Percentiles rank a stretch among this genome's conserved stretches.
phyloP scores from a whole-genome alignment of 805 yeast species.

The Lipomyces oligophaga region DNA sequence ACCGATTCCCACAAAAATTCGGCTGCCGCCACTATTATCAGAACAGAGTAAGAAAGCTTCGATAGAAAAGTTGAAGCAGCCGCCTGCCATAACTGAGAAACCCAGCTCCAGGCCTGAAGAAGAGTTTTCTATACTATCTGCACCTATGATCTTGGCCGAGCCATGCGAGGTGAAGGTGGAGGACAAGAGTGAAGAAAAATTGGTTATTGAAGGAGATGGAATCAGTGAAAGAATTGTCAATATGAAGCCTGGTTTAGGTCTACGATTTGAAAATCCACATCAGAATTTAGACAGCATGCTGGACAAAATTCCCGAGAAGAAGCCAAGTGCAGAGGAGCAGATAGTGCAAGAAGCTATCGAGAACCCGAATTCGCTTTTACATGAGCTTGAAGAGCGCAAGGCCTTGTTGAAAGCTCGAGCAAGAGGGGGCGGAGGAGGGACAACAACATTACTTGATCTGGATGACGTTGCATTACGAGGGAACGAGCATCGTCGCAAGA shows the following conservation, averaged over 20 bases:
- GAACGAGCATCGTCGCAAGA: constrained; percentile 15
- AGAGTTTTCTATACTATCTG: not conserved
- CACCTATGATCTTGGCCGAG: not conserved
- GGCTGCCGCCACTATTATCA: constrained; percentile 17
- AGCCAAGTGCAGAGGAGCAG: constrained; percentile 1
- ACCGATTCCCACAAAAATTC: constrained; percentile 19
- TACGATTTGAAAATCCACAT: constrained; percentile 13
- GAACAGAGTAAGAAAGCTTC: constrained; percentile 1
- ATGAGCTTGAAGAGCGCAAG: constrained; percentile 18
- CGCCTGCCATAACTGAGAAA: not conserved
- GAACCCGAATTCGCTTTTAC: constrained; percentile 14
- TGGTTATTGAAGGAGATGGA: constrained; percentile 4
- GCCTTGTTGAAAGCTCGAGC: constrained; percentile 10
- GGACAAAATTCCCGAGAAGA: not conserved
- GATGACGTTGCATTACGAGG: constrained; percentile 8
- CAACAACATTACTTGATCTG: constrained; percentile 12
- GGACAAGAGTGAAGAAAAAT: not conserved
- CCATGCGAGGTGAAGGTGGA: not conserved
- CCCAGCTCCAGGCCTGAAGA: not conserved
- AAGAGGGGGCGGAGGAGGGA: not conserved
- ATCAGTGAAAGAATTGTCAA: not conserved
- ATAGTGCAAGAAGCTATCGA: constrained; percentile 1
- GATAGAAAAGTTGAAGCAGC: not conserved
- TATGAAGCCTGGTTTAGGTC: constrained; percentile 3
- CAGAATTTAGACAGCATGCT: constrained; percentile 12